Base-by-base conservation (phyloP, 352 stramenopile species). In the Pythium sukuiense region DNA sequence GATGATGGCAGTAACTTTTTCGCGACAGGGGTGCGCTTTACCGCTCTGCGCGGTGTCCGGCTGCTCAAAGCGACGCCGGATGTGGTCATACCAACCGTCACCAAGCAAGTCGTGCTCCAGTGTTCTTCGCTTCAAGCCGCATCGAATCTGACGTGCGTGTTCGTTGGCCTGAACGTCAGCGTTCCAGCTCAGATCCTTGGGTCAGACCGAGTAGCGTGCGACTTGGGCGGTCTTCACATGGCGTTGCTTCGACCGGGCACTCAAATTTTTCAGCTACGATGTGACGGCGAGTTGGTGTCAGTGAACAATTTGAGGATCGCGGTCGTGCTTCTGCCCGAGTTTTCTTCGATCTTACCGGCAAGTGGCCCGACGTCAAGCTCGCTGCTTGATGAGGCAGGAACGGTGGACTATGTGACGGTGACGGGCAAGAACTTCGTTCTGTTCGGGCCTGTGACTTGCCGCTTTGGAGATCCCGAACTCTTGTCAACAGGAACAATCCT, bases 371-470 rank as follows among this genome's bases (percentile, higher is more conserved):
- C 46, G 35, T 56, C 35, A 1, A 50, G 7, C 14, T 58, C 61
- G 7, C 33, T 56, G 5, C 20, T n/a, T 16, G 33, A 46, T 20
- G 9, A 24, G 20, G 20, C 20, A 5, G 30, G 37, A 4, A 32
- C 46, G 0, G 11, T 63, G 27, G 29, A 65, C 6, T 72, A 68
- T 48, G 37, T 64, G 14, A 49, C 30, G 5, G 29, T 72, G 8
- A 20, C 26, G 6, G 58, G 62, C 7, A 89, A 77, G 55, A 87
- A 79, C 24, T 89, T 89, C 29, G 20, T 87, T 67, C 56, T 69
- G 27, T 67, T 89, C 82, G 61, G 70, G 69, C 0, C 39, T 1
- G 52, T 70, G 43, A 56, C 35, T 0, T 74, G 67, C 24, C 67
- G 67, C 29, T 74, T 74, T 26, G 53, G 61, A 3, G 16, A 26